Evolutionary conservation across 495 filamentous ascomycete species (phyloP).

Genomic region (Xeromyces bisporus): DNA sequence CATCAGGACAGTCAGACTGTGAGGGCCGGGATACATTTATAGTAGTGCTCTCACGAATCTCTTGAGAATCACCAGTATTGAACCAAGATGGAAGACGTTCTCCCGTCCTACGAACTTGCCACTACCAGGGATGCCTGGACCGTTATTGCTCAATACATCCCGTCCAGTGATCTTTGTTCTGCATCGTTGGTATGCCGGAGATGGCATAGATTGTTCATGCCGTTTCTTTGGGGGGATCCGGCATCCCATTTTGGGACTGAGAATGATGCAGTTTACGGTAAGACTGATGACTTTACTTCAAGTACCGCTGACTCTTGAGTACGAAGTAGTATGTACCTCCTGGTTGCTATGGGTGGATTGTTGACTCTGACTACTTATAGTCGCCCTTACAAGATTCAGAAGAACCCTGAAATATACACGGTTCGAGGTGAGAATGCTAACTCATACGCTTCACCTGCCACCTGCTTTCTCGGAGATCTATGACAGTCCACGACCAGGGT

Average conservation of each 20-base stretch:
- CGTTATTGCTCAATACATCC: constrained; percentile 45
- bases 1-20: too few relatives aligned
- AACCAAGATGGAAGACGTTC: constrained; percentile 32
- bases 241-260: constrained; percentile 45
- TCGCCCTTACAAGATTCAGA: constrained; percentile 46
- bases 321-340: too few relatives aligned
- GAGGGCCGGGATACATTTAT: too few relatives aligned
- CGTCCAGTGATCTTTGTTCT: constrained; percentile 40
- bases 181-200: constrained; percentile 38
- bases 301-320: too few relatives aligned
- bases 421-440: constrained; percentile 34
- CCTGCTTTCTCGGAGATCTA: constrained; percentile 50
- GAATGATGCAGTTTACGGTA: constrained; percentile 47
- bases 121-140: constrained; percentile 41
- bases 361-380: constrained; percentile 10
- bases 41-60: too few relatives aligned
- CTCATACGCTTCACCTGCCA: constrained; percentile 50
- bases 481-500: constrained; percentile 41
- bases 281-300: constrained; percentile 1
- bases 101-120: constrained; percentile 43
- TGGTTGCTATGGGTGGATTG: background rate
- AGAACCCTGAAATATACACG: constrained; percentile 40
- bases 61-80: too few relatives aligned
- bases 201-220: constrained; percentile 44
- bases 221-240: constrained; percentile 50